Conservation (phyloP, 2,329 filamentous ascomycete species). For the Bipolaris oryzae region DNA sequence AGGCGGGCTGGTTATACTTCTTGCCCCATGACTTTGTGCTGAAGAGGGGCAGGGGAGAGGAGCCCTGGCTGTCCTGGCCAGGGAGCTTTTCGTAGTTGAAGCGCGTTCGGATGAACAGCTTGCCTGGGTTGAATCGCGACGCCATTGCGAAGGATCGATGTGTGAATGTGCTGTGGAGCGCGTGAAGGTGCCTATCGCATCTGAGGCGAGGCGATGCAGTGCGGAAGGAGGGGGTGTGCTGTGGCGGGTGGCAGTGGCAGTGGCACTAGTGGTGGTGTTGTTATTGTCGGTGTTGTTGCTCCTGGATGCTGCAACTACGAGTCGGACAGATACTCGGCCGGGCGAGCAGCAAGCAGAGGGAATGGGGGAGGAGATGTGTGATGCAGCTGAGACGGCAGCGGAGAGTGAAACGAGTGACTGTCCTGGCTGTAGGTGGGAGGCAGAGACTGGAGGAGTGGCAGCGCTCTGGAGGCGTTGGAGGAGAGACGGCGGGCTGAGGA, state of each 20-base stretch:
- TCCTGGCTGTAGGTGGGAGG: conserved; percentile 16
- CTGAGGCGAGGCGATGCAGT: conserved; percentile 28
- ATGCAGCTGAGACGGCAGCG: conserved; percentile 19
- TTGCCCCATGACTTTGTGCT: conserved; percentile 46
- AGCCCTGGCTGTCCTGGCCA: conserved; percentile 48
- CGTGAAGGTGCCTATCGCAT: conserved; percentile 39
- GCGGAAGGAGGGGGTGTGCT: conserved; percentile 1
- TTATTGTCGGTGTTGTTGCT: neutral
- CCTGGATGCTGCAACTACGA: neutral
- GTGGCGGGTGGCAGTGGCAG: neutral
- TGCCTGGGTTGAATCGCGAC: conserved; percentile 53
- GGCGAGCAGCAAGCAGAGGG: conserved; percentile 15
- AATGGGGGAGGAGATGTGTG: conserved; percentile 6
- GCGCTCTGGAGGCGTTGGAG: conserved; percentile 17
- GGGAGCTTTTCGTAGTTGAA: conserved; percentile 57
- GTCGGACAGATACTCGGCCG: conserved; percentile 16
- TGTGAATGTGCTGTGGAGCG: conserved; percentile 21
- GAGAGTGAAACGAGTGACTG: conserved; percentile 39
- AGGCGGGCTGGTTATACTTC: conserved; percentile 44
- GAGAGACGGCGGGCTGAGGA: conserved; percentile 21
- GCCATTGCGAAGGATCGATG: conserved; percentile 34
- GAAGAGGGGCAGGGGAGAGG: conserved; percentile 50
- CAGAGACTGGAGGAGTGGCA: conserved; percentile 19
- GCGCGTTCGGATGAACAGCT: conserved; percentile 51
- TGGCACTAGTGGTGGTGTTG: neutral